Base-by-base conservation (phyloP, 352 stramenopile genomes). In the Chrysophaeum taylorii region DNA sequence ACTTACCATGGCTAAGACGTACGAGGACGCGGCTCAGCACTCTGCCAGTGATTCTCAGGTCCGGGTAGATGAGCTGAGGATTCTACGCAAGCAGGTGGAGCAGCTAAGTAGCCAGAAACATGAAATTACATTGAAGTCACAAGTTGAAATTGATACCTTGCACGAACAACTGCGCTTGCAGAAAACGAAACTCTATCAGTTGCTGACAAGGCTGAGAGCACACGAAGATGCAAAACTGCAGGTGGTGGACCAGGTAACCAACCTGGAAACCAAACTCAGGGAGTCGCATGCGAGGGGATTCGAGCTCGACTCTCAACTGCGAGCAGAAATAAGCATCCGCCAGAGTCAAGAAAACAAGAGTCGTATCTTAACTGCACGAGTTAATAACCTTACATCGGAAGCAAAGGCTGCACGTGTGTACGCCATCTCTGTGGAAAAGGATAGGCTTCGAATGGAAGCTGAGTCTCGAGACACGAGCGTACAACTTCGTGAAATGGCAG, bases 111-210 rank as follows among this genome's bases (percentile, higher is more conserved):
- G 86, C 2, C 90, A 89, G 64, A 96, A 95, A 73, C 85, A 87
- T 0, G 91, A 97, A 68, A 77, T 96, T 67, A 90, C 91, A 69
- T 92, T 96, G 81, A 96, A 96, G 74, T 92, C 90, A 0, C 86
- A 93, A 38, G 90, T 98, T 37, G 93, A 98, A 73, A 78, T 98
- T 2, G 92, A 97, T 73, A 83, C 90, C 0, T 77, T 96, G 35
- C 87, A 98, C 64, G 93, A 98, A 64, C 93, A 98, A 78, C 85
- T 98, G 27, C 84, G 92, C 21, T 87, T 92, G 31, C 85, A 91
- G 50, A 98, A 97, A 76, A 90, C 97, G 75, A 97, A 98, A 64
- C 92, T 97, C 75, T 97, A 97, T 69, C 90, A 97, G 74, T 80
- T 97, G 1, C 81, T 98, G 12, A 90, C 96, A 68, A 97, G 96